phyloP scores from a whole-genome alignment of 805 yeast genomes.

The Wickerhamiella musiphila region DNA sequence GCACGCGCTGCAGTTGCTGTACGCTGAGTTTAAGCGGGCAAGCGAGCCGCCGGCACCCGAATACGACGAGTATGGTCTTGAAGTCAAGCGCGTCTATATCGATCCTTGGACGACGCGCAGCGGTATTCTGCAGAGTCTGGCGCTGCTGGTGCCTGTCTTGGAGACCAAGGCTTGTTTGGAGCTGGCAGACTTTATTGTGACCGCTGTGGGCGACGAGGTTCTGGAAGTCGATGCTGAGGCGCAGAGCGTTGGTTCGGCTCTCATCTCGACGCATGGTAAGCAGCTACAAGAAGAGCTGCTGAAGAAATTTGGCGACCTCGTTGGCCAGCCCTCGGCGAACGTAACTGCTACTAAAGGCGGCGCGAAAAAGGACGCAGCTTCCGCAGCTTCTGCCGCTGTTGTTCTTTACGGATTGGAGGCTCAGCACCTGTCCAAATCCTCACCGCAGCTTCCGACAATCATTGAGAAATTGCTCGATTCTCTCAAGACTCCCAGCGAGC shows the following conservation, averaged over 20 bases:
- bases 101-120: constrained; percentile 79
- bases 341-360: not conserved
- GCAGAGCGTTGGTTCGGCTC: constrained; percentile 73
- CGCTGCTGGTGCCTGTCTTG: constrained; percentile 34
- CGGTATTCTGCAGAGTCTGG: constrained; percentile 57
- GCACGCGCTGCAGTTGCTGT: constrained; percentile 22
- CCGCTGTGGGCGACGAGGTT: constrained; percentile 62
- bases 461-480: constrained; percentile 56
- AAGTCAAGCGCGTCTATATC: constrained; percentile 40
- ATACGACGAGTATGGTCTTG: constrained; percentile 64
- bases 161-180: constrained; percentile 10
- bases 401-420: constrained; percentile 85
- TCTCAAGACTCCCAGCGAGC: constrained; percentile 68
- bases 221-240: constrained; percentile 59
- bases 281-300: constrained; percentile 52
- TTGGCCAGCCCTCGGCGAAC: constrained; percentile 8
- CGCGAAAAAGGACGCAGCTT: constrained; percentile 1
- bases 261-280: constrained; percentile 51
- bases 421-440: constrained; percentile 54
- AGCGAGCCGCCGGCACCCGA: constrained; percentile 27
- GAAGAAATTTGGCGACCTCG: constrained; percentile 58
- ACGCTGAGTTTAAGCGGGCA: constrained; percentile 43
- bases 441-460: constrained; percentile 44
- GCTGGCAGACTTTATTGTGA: constrained; percentile 24
- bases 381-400: constrained; percentile 26